Base-by-base conservation (phyloP, 257 asterid genomes). In the Lycium barbarum region DNA sequence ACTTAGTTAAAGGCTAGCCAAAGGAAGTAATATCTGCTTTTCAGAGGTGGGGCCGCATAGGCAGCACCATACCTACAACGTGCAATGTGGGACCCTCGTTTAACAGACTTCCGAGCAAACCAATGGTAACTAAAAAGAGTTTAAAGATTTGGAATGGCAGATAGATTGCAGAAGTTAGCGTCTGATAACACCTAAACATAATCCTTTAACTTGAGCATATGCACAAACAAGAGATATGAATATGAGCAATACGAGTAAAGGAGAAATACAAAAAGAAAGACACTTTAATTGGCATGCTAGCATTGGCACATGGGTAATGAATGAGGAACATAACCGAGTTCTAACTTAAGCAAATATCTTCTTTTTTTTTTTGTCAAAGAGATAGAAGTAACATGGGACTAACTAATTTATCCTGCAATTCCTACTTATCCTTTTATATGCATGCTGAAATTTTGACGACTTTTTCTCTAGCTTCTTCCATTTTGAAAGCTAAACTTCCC, bases 401-500 rank as follows among this genome's bases (percentile, higher is more conserved):
- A 76, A 51, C 22, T 49, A 22, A 76, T 51, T 22, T 74, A 0
- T 12, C 62, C 61, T n/a, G 45, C 62, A 49, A 49, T 22, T 22
- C 45, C 81, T 74, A 74, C 43, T 47, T 45, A 73, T 73, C 59
- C 81, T 51, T 51, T 22, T 74, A 51, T 26, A 76, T 15, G 47
- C 36, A 51, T 22, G 45, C 81, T 2, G 81, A 76, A n/a, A 73
- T 45, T 49, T n/a, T 11, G 7, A 47, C 80, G 10, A 11, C n/a
- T 45, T 73, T 73, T 49, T 73, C 43, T 47, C 47, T 73, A 47
- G 8, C 8, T 49, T 74, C 43, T 49, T 51, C 43, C 20, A 6
- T 74, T 73, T 47, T 74, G 45, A 74, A 49, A 49, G 81, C 81
- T 74, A 74, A 74, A 74, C n/a, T 74, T 22, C 22, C 59, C 59